Evolutionary conservation across 768 basidiomycete genomes (phyloP).

Genomic region (Pleurotus pulmonarius): DNA sequence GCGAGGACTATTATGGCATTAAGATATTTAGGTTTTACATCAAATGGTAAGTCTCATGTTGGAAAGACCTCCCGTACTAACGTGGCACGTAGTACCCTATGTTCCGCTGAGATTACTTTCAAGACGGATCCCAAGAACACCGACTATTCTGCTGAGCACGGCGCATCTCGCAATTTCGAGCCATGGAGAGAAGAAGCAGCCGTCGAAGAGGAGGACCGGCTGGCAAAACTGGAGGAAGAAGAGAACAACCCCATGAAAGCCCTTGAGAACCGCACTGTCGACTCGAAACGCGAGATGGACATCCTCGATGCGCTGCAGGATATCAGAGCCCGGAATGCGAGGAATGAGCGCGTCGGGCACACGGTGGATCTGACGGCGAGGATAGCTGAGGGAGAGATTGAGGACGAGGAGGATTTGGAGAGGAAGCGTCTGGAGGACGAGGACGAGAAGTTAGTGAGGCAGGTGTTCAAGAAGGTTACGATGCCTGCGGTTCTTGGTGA

Average conservation of each 20-base stretch:
- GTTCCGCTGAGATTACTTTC: conserved; percentile 98
- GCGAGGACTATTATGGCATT: conserved; percentile 97
- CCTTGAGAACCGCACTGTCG: conserved; percentile 87
- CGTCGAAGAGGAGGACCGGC: conserved; percentile 77
- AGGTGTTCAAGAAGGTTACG: conserved; percentile 78
- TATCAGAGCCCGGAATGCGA: conserved; percentile 79
- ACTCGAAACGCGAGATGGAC: conserved; percentile 98
- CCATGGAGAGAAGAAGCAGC: conserved; percentile 88
- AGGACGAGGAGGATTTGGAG: conserved; percentile 74
- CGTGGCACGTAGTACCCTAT: conserved; percentile 64
- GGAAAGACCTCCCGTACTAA: background rate
- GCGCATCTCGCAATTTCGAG: conserved; percentile 96
- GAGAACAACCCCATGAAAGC: conserved; percentile 98
- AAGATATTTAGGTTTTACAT: conserved; percentile 95
- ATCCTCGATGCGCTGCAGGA: conserved; percentile 95
- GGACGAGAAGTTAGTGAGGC: conserved; percentile 85
- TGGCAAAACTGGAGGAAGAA: conserved; percentile 85
- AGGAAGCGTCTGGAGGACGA: conserved; percentile 77
- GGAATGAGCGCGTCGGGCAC: conserved; percentile 84
- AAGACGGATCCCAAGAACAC: conserved; percentile 99
- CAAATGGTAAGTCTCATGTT: conserved; percentile 60
- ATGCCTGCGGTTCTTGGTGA: conserved; percentile 25
- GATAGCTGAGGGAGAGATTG: conserved; percentile 62
- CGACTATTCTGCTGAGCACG: conserved; percentile 91
- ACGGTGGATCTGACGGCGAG: conserved; percentile 65